Base-by-base conservation (phyloP, 2,329 filamentous ascomycete species). In the Monilinia fructigena region DNA sequence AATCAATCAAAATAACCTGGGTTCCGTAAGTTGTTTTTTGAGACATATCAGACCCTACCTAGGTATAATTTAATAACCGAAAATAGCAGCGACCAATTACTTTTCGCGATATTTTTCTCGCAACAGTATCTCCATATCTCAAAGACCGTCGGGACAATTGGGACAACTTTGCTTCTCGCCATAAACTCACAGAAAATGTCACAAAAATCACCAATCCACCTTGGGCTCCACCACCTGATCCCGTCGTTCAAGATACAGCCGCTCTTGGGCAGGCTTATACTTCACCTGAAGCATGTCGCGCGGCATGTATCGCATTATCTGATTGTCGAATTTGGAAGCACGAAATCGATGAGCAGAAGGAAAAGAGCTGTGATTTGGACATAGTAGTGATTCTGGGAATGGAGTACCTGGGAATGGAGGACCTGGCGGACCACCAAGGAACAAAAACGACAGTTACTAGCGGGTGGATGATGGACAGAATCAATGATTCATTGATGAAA, bases 121-220 rank as follows among this genome's bases (percentile, higher is more conserved):
- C 28, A 55, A 55, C n/a, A 48, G 63, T 52, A 42, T 63, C 35
- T 48, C 45, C 62, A 35, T 47, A 50, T 38, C 23, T 38, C 35
- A 28, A 52, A 11, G 26, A 54, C 4, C 45, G 16, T 14, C 55
- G 47, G n/a, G 23, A 31, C 6, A n/a, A 63, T 18, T 69, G 68
- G 68, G 68, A 69, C 23, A 69, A 67, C 45, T 52, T 60, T 20
- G 68, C 66, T 4, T 63, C 62, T 31, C 58, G 58, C 11, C 65
- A 64, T 35, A 26, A 52, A 20, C 35, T 66, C 10, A 60, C 28
- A 31, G 26, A 60, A 11, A 26, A 31, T 2, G 12, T 23, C 26
- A 60, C 26, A 23, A 53, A 53, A 16, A 38, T 60, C 26, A 45
- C 12, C 52, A 40, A 40, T 16, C 14, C 16, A 6, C 60, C 35